A percentile compares a stretch with the other conserved stretches of the same genome.
phyloP scores from a whole-genome alignment of 2,329 filamentous ascomycete species.

The Hymenotorrendiella dingleyae region DNA sequence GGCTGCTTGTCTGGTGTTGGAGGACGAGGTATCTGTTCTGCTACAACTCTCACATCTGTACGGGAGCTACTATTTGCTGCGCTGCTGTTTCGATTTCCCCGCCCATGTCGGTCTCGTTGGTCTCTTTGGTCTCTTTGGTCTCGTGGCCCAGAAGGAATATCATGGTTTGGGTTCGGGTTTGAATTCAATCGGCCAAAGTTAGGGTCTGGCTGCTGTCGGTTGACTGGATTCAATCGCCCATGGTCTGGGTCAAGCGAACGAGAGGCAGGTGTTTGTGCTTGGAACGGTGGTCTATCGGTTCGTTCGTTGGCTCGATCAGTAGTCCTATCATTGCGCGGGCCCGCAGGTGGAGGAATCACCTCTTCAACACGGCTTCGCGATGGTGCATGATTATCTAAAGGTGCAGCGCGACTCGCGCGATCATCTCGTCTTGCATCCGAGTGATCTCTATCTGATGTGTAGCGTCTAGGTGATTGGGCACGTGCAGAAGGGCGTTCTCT shows the following conservation, averaged over 20 bases:
- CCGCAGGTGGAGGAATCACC: slow-evolving; percentile 25
- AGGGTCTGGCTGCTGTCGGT: slow-evolving; percentile 44
- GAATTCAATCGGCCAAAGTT: slow-evolving; percentile 58
- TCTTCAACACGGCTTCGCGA: slow-evolving; percentile 24
- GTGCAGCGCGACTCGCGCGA: slow-evolving; percentile 15
- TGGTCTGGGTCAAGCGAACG: slow-evolving; percentile 44
- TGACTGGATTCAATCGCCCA: slow-evolving; percentile 34
- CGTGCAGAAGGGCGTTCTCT: slow-evolving; percentile 28
- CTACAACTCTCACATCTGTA: slow-evolving; percentile 15
- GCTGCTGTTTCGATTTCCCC: slow-evolving; percentile 20
- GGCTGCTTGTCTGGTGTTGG: slow-evolving; percentile 29
- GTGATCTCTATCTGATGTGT: slow-evolving; percentile 35
- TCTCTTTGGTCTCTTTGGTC: slow-evolving; percentile 48
- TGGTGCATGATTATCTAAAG: slow-evolving; percentile 16
- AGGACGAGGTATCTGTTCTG: slow-evolving; percentile 23
- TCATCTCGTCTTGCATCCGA: slow-evolving; percentile 28
- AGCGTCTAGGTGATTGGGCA: slow-evolving; percentile 45
- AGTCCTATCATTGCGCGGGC: slow-evolving; percentile 34
- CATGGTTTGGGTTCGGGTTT: slow-evolving; percentile 38
- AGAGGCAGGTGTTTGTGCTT: slow-evolving; percentile 29
- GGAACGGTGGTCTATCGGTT: slow-evolving; percentile 39
- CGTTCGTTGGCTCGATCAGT: slow-evolving; percentile 42
- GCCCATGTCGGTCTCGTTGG: slow-evolving; percentile 43
- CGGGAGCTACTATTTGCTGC: slow-evolving; percentile 9
- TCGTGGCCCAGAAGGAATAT: slow-evolving; percentile 50